phyloP scores from a whole-genome alignment of 2,329 filamentous ascomycete genomes.

The Neobulgaria alba region DNA sequence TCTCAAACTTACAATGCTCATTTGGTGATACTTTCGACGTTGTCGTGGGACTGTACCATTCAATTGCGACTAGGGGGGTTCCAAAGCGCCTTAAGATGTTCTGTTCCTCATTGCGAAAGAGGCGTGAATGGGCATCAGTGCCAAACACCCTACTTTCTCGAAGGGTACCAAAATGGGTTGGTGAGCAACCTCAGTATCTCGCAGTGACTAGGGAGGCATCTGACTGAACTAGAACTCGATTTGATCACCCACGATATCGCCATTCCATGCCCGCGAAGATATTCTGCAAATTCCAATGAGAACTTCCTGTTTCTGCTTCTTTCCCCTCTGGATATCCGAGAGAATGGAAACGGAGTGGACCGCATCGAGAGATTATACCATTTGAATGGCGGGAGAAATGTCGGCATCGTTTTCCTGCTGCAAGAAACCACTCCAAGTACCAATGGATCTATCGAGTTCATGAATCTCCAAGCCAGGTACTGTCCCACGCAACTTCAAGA shows the following conservation, averaged over 20 bases:
- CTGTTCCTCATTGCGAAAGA: slow-evolving; percentile 26
- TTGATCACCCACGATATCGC: slow-evolving; percentile 26
- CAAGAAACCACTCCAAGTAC: slow-evolving; percentile 12
- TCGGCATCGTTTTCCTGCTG: slow-evolving; percentile 28
- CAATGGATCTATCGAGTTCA: slow-evolving; percentile 20
- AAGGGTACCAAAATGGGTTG: slow-evolving; percentile 25
- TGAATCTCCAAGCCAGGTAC: slow-evolving; percentile 27
- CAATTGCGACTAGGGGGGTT: too few species aligned
- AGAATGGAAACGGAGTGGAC: slow-evolving; percentile 8
- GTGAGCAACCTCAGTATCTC: slow-evolving; percentile 15
- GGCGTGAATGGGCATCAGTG: slow-evolving; percentile 23
- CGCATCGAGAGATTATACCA: slow-evolving; percentile 27
- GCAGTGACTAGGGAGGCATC: too few species aligned
- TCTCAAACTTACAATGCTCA: too few species aligned
- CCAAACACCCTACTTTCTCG: slow-evolving; percentile 20
- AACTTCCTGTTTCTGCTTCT: slow-evolving; percentile 24
- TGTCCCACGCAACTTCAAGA: not conserved
- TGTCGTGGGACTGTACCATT: too few species aligned
- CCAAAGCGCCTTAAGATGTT: slow-evolving; percentile 19
- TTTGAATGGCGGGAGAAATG: slow-evolving; percentile 23
- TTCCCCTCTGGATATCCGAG: slow-evolving; percentile 21
- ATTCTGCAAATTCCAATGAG: slow-evolving; percentile 12
- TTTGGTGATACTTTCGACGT: too few species aligned
- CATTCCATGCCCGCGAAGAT: too few species aligned
- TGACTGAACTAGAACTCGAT: slow-evolving; percentile 1